phyloP scores from a whole-genome alignment of 1,284 basidiomycete genomes.

The Ganoderma meredithae region DNA sequence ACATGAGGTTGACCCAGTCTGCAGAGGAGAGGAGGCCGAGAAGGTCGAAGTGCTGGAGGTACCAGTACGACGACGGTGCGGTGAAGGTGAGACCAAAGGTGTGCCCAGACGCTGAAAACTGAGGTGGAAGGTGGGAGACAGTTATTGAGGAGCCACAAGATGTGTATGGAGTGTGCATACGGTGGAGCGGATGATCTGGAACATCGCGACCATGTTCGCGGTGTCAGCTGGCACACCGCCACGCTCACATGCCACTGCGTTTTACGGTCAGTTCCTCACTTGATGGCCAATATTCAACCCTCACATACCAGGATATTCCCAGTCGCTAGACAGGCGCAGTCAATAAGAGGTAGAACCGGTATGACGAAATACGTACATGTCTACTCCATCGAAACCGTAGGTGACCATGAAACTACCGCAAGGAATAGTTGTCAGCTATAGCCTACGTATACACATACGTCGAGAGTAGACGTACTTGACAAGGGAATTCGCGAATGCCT shows the following conservation, averaged over 20 bases:
- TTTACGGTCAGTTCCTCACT: background rate
- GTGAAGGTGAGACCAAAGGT: conserved; percentile 18
- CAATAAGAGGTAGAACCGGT: background rate
- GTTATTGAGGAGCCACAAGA: too few species aligned
- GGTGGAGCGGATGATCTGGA: background rate
- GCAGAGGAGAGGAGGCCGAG: conserved; percentile 33
- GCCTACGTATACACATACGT: background rate
- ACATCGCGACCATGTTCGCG: background rate
- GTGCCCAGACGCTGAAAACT: background rate
- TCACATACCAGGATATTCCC: background rate
- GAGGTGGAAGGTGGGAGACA: too few species aligned
- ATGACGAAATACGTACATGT: background rate
- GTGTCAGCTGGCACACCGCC: background rate
- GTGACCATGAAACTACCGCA: background rate
- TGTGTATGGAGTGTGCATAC: background rate
- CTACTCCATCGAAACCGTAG: background rate
- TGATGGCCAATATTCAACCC: rapidly evolving
- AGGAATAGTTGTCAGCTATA: background rate
- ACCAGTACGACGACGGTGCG: conserved; percentile 39
- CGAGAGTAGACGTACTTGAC: background rate
- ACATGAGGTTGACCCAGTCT: conserved; percentile 41
- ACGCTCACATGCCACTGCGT: background rate
- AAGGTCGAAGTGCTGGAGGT: conserved; percentile 44
- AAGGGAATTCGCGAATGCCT: background rate
- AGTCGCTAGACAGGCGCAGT: background rate